Evolutionary conservation across 257 asterid species (phyloP).

Genomic region (Linderniella brevidens): DNA sequence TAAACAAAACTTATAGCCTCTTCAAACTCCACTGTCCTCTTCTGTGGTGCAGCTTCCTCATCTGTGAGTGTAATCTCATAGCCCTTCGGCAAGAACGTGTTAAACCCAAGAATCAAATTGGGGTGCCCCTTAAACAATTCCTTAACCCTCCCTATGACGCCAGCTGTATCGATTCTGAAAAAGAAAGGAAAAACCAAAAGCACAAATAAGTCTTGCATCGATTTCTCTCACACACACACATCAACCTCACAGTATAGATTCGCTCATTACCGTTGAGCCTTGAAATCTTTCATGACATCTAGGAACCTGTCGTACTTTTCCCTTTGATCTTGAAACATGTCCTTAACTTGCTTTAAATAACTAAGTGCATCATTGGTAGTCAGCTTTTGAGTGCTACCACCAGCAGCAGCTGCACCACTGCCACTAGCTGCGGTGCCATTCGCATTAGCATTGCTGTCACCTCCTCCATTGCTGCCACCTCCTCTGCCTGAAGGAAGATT

Average conservation of each 20-base stretch:
- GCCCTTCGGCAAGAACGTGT: slow-evolving; percentile 96
- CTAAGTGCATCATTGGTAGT: slow-evolving; percentile 87
- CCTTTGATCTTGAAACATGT: slow-evolving; percentile 86
- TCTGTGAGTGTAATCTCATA: slow-evolving; percentile 84
- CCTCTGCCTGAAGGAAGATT: slow-evolving; percentile 32
- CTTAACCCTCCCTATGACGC: slow-evolving; percentile 87
- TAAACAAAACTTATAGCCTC: slow-evolving; percentile 96
- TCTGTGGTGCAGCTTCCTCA: slow-evolving; percentile 76
- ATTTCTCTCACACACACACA: slow-evolving; percentile 10
- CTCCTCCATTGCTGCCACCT: slow-evolving; percentile 10
- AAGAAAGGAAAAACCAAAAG: slow-evolving; percentile 10
- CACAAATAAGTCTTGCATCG: slow-evolving; percentile 2
- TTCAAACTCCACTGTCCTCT: slow-evolving; percentile 84
- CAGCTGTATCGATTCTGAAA: slow-evolving; percentile 81
- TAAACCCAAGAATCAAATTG: slow-evolving; percentile 82
- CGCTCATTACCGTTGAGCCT: slow-evolving; percentile 70
- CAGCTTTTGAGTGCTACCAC: slow-evolving; percentile 54
- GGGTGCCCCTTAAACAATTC: slow-evolving; percentile 92
- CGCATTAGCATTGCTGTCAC: slow-evolving; percentile 20
- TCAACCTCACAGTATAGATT: slow-evolving; percentile 6
- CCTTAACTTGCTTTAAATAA: slow-evolving; percentile 92
- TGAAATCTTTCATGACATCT: slow-evolving; percentile 94
- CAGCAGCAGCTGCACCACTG: slow-evolving; percentile 22
- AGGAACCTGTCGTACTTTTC: slow-evolving; percentile 92
- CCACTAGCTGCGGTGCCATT: slow-evolving; percentile 26